Conservation (phyloP, 2,329 filamentous ascomycete genomes). For the Rhinocladiella similis region DNA sequence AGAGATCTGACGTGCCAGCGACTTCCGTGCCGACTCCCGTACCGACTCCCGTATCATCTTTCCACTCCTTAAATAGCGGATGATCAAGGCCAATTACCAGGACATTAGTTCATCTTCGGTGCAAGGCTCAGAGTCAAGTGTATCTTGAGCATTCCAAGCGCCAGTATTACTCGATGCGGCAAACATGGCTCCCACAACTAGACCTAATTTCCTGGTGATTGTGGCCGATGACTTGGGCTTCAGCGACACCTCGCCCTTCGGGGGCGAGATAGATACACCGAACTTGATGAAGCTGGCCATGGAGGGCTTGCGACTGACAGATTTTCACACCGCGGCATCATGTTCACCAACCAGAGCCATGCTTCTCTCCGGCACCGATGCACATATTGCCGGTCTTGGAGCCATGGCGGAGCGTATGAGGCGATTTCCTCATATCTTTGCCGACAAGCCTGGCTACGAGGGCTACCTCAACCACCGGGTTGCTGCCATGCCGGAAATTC, state of each 20-base stretch:
- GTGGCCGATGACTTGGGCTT: constrained; percentile 36
- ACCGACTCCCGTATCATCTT: no score
- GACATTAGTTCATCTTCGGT: no score
- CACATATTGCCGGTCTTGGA: constrained; percentile 34
- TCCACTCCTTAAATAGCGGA: no score
- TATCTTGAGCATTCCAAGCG: no score
- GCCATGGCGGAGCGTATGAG: constrained; percentile 49
- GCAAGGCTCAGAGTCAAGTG: no score
- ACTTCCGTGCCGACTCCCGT: no score
- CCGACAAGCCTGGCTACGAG: constrained; percentile 36
- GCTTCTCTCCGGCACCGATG: constrained; percentile 35
- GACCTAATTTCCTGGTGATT: constrained; percentile 33
- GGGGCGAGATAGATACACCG: constrained; percentile 35
- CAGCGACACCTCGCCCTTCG: constrained; percentile 29
- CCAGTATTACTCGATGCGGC: not conserved
- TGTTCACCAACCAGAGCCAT: constrained; percentile 36
- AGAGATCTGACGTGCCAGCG: no score
- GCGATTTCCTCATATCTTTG: constrained; percentile 24
- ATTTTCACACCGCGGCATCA: constrained; percentile 32
- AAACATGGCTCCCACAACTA: constrained; percentile 37
- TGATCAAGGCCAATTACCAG: no score
- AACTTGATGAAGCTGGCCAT: constrained; percentile 18
- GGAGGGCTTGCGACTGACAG: constrained; percentile 29
- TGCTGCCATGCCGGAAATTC: constrained; percentile 36
- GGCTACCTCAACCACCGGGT: constrained; percentile 34